Evolutionary conservation across 1,139 yeast species (phyloP).

Genomic region (Saccharomyces uvarum): DNA sequence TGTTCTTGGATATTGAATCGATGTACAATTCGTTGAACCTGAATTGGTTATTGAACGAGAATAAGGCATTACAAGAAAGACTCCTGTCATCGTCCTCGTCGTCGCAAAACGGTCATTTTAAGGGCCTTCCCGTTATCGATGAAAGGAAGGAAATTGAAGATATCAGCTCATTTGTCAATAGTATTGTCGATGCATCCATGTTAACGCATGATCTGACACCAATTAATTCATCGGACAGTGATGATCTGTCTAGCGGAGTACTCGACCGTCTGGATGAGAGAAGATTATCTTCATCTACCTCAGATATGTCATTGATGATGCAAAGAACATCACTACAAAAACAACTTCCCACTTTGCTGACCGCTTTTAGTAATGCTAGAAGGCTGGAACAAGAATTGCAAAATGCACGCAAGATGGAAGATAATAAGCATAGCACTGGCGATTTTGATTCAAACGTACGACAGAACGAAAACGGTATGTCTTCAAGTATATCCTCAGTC

Average conservation of each 20-base stretch:
- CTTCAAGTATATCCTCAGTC: not conserved
- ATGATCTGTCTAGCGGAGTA: not conserved
- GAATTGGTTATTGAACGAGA: slow-evolving; percentile 28
- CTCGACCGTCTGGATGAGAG: slow-evolving; percentile 7
- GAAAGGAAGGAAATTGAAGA: slow-evolving; percentile 10
- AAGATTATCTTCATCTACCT: slow-evolving; percentile 1
- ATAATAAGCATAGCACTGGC: not conserved
- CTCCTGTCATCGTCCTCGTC: slow-evolving; percentile 12
- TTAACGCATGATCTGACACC: slow-evolving; percentile 3
- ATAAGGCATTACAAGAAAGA: slow-evolving; percentile 20
- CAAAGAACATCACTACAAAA: slow-evolving; percentile 29
- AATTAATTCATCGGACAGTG: not conserved
- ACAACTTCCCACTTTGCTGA: slow-evolving; percentile 33
- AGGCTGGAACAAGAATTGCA: slow-evolving; percentile 29
- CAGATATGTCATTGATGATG: slow-evolving; percentile 20
- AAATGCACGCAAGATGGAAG: slow-evolving; percentile 6
- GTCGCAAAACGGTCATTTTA: slow-evolving; percentile 5
- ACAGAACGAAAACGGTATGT: not conserved
- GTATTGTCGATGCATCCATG: slow-evolving; percentile 2
- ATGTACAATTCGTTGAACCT: slow-evolving; percentile 34
- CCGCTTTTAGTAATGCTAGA: slow-evolving; percentile 34
- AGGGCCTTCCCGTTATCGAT: slow-evolving; percentile 5
- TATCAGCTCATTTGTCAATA: slow-evolving; percentile 13
- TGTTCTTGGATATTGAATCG: slow-evolving; percentile 33
- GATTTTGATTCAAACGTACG: not conserved